Evolutionary conservation across 2,329 filamentous ascomycete species (phyloP).

Genomic region (Aspergillus hortae): DNA sequence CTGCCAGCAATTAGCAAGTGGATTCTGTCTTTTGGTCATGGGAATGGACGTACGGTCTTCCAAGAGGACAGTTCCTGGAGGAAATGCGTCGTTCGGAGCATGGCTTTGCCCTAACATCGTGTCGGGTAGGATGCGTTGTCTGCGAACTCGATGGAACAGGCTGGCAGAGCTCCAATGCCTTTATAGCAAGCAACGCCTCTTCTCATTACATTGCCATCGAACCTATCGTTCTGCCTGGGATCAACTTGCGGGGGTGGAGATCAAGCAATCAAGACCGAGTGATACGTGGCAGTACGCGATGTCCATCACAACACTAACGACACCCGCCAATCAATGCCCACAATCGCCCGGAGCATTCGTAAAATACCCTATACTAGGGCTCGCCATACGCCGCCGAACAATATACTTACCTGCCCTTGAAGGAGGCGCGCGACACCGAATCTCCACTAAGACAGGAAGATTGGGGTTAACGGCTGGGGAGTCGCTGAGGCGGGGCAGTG

Average conservation of each 20-base stretch:
- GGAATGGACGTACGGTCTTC: conserved; percentile 15
- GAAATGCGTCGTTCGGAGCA: neutral
- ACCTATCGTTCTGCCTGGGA: neutral
- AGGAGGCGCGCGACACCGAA: neutral
- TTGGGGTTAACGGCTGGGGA: neutral
- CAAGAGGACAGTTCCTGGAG: conserved; percentile 6
- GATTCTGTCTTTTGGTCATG: neutral
- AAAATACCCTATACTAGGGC: neutral
- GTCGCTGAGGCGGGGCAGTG: neutral
- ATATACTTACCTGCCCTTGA: neutral
- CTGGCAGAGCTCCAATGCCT: neutral
- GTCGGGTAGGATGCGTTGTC: neutral
- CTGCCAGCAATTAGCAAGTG: conserved; percentile 8
- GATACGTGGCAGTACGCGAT: neutral
- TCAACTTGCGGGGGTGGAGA: neutral
- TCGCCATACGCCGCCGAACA: neutral
- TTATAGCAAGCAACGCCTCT: neutral
- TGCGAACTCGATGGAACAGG: neutral
- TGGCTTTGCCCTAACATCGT: neutral
- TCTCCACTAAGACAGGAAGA: neutral
- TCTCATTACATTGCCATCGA: neutral
- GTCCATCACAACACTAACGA: neutral
- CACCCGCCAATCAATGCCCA: neutral
- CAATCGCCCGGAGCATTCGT: neutral
- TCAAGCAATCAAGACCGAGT: neutral